phyloP scores from a whole-genome alignment of 1,139 yeast species.

The Zygoascus sp. region DNA sequence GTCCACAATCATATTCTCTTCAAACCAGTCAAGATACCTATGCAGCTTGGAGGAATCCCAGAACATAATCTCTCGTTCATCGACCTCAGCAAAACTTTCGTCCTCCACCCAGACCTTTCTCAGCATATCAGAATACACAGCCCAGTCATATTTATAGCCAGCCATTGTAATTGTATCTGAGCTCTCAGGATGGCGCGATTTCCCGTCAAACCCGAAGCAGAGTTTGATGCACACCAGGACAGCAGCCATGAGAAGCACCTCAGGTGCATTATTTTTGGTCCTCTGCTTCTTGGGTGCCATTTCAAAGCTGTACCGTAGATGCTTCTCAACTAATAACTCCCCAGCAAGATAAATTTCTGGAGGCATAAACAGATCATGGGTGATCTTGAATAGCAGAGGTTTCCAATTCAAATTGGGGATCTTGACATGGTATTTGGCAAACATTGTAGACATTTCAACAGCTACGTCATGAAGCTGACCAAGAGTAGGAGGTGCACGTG shows the following conservation, averaged over 20 bases:
- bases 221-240: conserved; percentile 32
- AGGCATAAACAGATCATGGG: conserved; percentile 34
- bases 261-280: conserved; percentile 16
- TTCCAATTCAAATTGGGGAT: conserved; percentile 25
- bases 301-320: conserved; percentile 10
- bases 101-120: conserved; percentile 33
- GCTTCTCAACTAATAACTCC: conserved; percentile 11
- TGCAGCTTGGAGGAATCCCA: conserved; percentile 31
- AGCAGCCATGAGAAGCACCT: conserved; percentile 17
- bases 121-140: conserved; percentile 33
- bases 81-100: conserved; percentile 25
- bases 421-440: conserved; percentile 16
- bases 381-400: conserved; percentile 29
- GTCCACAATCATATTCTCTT: conserved; percentile 18
- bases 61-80: conserved; percentile 28
- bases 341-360: conserved; percentile 33
- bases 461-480: conserved; percentile 17
- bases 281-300: background rate
- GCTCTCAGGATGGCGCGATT: conserved; percentile 15
- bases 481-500: conserved; percentile 18
- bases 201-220: conserved; percentile 34
- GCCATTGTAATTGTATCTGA: conserved; percentile 18
- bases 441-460: conserved; percentile 14
- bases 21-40: conserved; percentile 33
- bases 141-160: conserved; percentile 30